A percentile compares a stretch with the other conserved stretches of the same genome.
These are phyloP conservation scores for Bisporella sp. DNA, from an alignment of 2,329 filamentous ascomycete species.

Conservation along the genomic window DNA sequence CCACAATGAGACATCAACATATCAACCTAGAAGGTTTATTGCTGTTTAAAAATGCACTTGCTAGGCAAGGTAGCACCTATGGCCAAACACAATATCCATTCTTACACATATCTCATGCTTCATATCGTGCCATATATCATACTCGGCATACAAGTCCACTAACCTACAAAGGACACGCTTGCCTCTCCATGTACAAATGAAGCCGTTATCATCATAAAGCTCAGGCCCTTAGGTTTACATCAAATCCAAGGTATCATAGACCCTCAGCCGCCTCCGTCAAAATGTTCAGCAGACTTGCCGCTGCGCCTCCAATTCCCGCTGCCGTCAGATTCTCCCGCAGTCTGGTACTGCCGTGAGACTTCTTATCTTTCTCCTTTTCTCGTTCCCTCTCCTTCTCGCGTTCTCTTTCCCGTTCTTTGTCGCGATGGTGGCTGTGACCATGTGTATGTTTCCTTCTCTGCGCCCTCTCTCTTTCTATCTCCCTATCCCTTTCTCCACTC, in stretches of 20 bases:
- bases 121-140: too few species aligned
- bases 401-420: constrained; percentile 7
- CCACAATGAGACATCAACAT: too few species aligned
- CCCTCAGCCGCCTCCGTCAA: constrained; percentile 47
- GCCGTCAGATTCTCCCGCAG: constrained; percentile 45
- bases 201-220: too few species aligned
- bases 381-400: constrained; percentile 1
- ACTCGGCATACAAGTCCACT: too few species aligned
- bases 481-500: constrained; percentile 21
- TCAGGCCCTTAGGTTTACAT: too few species aligned
- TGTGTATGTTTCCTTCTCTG: constrained; percentile 6
- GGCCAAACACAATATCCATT: too few species aligned
- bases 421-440: constrained; percentile 13
- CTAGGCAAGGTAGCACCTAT: too few species aligned
- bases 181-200: too few species aligned
- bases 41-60: too few species aligned
- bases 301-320: constrained; percentile 54
- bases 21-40: too few species aligned
- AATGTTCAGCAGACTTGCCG: constrained; percentile 50
- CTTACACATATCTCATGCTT: too few species aligned
- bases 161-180: too few species aligned
- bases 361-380: constrained; percentile 5
- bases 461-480: constrained; percentile 29
- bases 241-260: background rate
- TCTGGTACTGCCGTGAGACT: constrained; percentile 28